These are phyloP conservation scores for Candida sanyiensis DNA, from an alignment of 805 yeast species.

Conservation along the genomic window DNA sequence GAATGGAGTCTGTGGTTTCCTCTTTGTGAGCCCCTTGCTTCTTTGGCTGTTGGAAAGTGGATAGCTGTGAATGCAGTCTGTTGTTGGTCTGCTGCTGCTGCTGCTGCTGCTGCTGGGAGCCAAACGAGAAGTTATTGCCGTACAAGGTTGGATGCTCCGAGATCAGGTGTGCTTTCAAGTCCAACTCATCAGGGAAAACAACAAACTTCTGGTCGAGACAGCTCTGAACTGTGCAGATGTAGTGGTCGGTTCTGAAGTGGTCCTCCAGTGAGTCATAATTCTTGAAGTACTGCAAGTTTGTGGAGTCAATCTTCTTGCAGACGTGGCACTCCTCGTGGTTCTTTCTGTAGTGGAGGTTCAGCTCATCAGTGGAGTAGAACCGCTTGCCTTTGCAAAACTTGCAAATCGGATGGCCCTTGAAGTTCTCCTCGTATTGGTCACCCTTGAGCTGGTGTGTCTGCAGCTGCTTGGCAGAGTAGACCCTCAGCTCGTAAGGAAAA, in stretches of 20 bases:
- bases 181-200: slow-evolving; percentile 82
- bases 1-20: slow-evolving; percentile 30
- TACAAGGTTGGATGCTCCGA: slow-evolving; percentile 66
- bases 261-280: slow-evolving; percentile 68
- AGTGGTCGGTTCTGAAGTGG: slow-evolving; percentile 75
- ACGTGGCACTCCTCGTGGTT: slow-evolving; percentile 85
- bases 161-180: slow-evolving; percentile 81
- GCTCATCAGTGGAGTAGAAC: slow-evolving; percentile 85
- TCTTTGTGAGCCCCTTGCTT: slow-evolving; percentile 21
- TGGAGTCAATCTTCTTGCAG: slow-evolving; percentile 65
- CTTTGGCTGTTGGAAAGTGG: slow-evolving; percentile 42
- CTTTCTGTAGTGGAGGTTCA: slow-evolving; percentile 74
- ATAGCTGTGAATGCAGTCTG: slow-evolving; percentile 51
- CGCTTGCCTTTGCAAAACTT: slow-evolving; percentile 67
- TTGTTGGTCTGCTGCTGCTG: slow-evolving; percentile 8
- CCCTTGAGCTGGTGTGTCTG: slow-evolving; percentile 69
- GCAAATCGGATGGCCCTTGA: slow-evolving; percentile 87
- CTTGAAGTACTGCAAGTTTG: slow-evolving; percentile 66
- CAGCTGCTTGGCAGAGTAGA: slow-evolving; percentile 57
- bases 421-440: slow-evolving; percentile 56
- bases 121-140: slow-evolving; percentile 34
- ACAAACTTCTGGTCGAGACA: slow-evolving; percentile 90
- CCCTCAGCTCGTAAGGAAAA: slow-evolving; percentile 63
- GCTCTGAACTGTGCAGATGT: slow-evolving; percentile 63
- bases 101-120: slow-evolving; percentile 5